A percentile compares a stretch with the other conserved stretches of the same genome.
These are phyloP conservation scores for Penicillium soppii DNA, from an alignment of 495 filamentous ascomycete species.

Conservation along the genomic window DNA sequence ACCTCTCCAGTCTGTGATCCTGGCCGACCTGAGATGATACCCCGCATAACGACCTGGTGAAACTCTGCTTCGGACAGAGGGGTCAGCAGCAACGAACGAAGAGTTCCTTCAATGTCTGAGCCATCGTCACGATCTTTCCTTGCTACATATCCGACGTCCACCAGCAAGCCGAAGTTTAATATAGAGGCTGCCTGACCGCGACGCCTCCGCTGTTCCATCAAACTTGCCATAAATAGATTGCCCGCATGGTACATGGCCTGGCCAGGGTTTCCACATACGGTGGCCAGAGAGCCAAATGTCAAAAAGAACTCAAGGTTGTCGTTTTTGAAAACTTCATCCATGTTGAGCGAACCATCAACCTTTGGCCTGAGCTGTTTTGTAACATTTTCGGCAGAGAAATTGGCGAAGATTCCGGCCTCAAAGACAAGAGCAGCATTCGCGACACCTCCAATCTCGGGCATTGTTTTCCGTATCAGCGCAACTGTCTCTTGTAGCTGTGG, in stretches of 20 bases:
- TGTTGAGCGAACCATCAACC: slow-evolving; percentile 14
- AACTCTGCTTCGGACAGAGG: slow-evolving; percentile 1
- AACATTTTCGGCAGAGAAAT: slow-evolving; percentile 10
- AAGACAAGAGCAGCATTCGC: slow-evolving; percentile 21
- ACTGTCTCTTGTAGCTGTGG: too few species aligned
- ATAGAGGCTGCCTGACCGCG: slow-evolving; percentile 36
- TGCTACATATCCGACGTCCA: slow-evolving; percentile 48
- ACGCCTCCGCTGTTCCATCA: slow-evolving; percentile 27
- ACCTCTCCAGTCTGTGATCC: too few species aligned
- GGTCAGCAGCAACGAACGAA: background rate
- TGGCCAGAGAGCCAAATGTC: slow-evolving; percentile 26
- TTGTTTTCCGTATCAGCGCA: too few species aligned
- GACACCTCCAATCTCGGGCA: slow-evolving; percentile 23
- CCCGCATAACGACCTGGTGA: slow-evolving; percentile 1
- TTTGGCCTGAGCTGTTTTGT: slow-evolving; percentile 16
- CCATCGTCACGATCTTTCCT: background rate
- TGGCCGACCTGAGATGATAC: too few species aligned
- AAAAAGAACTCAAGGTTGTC: slow-evolving; percentile 37
- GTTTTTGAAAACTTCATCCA: slow-evolving; percentile 21
- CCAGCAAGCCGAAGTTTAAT: slow-evolving; percentile 39
- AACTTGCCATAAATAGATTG: slow-evolving; percentile 49
- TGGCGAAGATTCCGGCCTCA: slow-evolving; percentile 10
- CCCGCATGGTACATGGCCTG: slow-evolving; percentile 54
- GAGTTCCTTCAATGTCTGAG: background rate
- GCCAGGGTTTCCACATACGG: slow-evolving; percentile 25